phyloP scores from a whole-genome alignment of 495 filamentous ascomycete genomes.

The Hypoxylon fuscum region DNA sequence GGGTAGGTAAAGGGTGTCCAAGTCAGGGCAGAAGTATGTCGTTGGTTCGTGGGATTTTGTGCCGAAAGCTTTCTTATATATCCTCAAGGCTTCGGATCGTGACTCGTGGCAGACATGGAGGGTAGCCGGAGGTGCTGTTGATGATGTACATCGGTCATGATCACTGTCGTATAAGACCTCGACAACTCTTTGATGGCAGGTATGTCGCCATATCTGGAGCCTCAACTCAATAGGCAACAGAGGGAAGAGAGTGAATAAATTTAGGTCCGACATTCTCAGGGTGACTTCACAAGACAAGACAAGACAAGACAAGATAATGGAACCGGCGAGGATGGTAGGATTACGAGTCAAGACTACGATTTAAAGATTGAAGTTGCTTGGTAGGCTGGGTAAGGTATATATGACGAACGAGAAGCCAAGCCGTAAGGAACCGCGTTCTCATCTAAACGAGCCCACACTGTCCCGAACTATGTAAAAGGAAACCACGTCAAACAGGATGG shows the following conservation, averaged over 20 bases:
- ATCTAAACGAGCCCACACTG: constrained; percentile 28
- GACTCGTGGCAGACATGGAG: constrained; percentile 56
- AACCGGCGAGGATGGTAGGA: not conserved
- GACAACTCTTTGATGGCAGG: constrained; percentile 53
- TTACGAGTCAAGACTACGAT: constrained; percentile 24
- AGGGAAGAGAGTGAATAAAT: constrained; percentile 53
- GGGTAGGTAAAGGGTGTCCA: constrained; percentile 61
- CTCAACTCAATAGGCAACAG: constrained; percentile 59
- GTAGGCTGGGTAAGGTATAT: constrained; percentile 26
- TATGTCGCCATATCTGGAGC: constrained; percentile 57
- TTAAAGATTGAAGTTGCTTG: constrained; percentile 12
- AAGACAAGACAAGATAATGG: constrained; percentile 8
- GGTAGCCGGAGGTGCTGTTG: constrained; percentile 51
- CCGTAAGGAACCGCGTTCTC: constrained; percentile 9
- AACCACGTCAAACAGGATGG: constrained; percentile 25
- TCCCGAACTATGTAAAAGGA: constrained; percentile 16
- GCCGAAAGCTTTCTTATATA: constrained; percentile 53
- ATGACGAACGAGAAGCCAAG: constrained; percentile 18
- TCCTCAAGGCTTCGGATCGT: constrained; percentile 51
- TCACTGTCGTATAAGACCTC: constrained; percentile 49
- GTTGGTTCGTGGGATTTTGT: constrained; percentile 44
- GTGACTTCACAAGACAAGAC: constrained; percentile 15
- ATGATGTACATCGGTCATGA: constrained; percentile 45
- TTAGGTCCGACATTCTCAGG: constrained; percentile 20
- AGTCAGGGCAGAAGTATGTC: constrained; percentile 56